phyloP scores from a whole-genome alignment of 2,329 filamentous ascomycete genomes.

The Arthroderma uncinatum region DNA sequence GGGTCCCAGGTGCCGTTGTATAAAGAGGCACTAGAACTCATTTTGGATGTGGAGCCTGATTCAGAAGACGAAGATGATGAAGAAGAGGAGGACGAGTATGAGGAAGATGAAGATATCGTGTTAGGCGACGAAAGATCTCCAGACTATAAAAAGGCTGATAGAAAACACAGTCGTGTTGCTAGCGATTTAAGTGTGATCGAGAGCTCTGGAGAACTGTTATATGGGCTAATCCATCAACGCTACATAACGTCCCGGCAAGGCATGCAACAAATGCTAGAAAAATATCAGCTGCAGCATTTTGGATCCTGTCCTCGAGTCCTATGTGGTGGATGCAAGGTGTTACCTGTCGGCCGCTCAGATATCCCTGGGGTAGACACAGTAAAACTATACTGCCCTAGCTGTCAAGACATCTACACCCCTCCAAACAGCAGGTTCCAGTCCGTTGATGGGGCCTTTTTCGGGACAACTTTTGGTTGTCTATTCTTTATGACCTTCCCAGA shows the following conservation, averaged over 20 bases:
- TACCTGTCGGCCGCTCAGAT: slow-evolving; percentile 88
- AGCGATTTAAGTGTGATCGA: slow-evolving; percentile 94
- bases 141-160: slow-evolving; percentile 43
- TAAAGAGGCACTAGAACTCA: slow-evolving; percentile 98
- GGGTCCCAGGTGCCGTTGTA: slow-evolving; percentile 97
- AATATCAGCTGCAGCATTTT: slow-evolving; percentile 95
- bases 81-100: slow-evolving; percentile 55
- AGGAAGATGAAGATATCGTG: slow-evolving; percentile 57
- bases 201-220: slow-evolving; percentile 93
- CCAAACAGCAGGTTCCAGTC: slow-evolving; percentile 96
- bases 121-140: slow-evolving; percentile 51
- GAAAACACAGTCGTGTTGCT: slow-evolving; percentile 74
- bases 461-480: slow-evolving; percentile 88
- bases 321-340: slow-evolving; percentile 78
- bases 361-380: slow-evolving; percentile 95
- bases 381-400: slow-evolving; percentile 95
- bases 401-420: slow-evolving; percentile 91
- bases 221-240: slow-evolving; percentile 94
- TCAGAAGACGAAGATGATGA: slow-evolving; percentile 61
- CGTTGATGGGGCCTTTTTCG: slow-evolving; percentile 96
- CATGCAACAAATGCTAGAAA: slow-evolving; percentile 98
- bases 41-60: slow-evolving; percentile 93
- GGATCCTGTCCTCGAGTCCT: slow-evolving; percentile 89
- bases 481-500: slow-evolving; percentile 99
- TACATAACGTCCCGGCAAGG: slow-evolving; percentile 95